Base-by-base conservation (phyloP, 805 yeast species). In the Zygoascus bituminiphila region DNA sequence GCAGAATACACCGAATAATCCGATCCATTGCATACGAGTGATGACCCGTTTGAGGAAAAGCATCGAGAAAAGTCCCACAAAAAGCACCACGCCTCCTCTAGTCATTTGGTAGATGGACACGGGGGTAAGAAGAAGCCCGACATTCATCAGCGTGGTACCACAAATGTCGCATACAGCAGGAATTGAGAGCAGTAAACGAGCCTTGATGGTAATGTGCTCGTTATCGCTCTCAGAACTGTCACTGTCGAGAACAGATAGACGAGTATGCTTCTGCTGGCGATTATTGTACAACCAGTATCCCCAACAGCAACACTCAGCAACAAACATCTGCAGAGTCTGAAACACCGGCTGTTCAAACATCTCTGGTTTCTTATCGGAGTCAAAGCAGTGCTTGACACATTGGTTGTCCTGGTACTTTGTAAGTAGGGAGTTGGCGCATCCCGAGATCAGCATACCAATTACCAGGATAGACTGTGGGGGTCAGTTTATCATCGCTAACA, bases 71-170 rank as follows among this genome's bases (percentile, higher is more conserved):
- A 79, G 63, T 1, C 89, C 94, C 21, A 84, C 94, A 65, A 83
- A 84, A 38, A 85, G 65, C 39, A 85, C 85, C 38, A 84, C 67
- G 0, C 88, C 77, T 2, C 94, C 93, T 54, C 94, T 70, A n/a
- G 84, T 80, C 94, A 85, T 85, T 62, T 85, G 94, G 63, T 84
- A 85, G 44, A 84, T 75, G 1, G 88, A 82, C 7, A 84, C 93
- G 0, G 93, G 91, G 1, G 81, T 79, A 63, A 79, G 80, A 21
- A 83, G 62, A 51, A 85, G 69, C 0, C 93, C 93, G n/a, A 84
- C 62, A 57, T 84, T 82, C 79, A 84, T 73, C 54, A 85, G 64
- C 0, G 93, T 84, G 1, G 94, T 85, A 2, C 82, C 91, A 33
- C 74, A 57, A 44, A 84, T 70, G 62, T 85, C 94, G 64, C 88